Evolutionary conservation across 805 yeast genomes (phyloP), one percentile per base, ranked within the genome.

Genomic region (Ogataea ramenticola): DNA sequence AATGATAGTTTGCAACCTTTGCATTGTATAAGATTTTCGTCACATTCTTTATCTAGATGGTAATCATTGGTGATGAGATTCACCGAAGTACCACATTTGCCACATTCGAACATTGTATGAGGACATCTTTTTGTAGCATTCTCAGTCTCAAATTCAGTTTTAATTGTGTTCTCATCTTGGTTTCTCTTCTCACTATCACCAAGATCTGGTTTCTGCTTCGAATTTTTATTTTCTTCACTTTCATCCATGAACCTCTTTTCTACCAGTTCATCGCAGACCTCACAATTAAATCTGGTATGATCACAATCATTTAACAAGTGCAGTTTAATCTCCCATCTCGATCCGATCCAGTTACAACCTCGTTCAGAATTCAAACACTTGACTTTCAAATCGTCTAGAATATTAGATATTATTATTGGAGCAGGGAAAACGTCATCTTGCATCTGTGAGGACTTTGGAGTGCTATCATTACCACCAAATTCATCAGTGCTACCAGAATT

Each of bases 301-400:
- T 46, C 58, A 46, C 80, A 74, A 6, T 64, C 67, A 12, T 55
- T 51, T 2, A 53, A 57, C 3, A 76, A 56, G 58, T 82, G 88
- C 37, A 61, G 68, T 41, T 71, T 70, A 7, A 80, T 53, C 43
- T 73, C 71, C 82, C 86, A 80, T 20, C 86, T 62, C 43, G 75
- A 67, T 3, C 82, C 84, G 5, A 49, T 52, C 77, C 80, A 75
- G 1, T 47, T 55, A 55, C 88, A 82, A 0, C 86, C 87, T 39
- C 81, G 55, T 34, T 55, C 61, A 7, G 49, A 41, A 50, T 77
- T 75, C 41, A 79, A 65, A 54, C 89, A 82, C 40, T 57, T 58
- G 2, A 82, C 86, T 39, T 66, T 61, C 39, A 81, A 65, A 36
- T 80, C 86, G 54, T 81, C 84, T 1, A 80, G 67, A 51, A 82